Percentiles rank a stretch among this genome's conserved stretches.
Conservation (phyloP, 2,329 filamentous ascomycete species). For the Claviceps digitariae region DNA sequence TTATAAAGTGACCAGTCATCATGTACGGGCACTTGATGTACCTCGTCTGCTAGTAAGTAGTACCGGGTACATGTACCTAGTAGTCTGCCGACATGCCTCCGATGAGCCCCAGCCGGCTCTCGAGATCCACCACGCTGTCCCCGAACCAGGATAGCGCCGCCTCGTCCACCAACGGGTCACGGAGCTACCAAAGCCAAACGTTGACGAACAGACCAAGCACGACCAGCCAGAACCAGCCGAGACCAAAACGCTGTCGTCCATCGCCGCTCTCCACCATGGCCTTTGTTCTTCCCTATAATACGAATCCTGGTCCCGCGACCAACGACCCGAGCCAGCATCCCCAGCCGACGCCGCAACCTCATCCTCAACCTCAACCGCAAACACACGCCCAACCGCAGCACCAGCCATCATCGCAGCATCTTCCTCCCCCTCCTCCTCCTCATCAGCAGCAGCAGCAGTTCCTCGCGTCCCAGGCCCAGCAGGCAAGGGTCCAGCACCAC, state of each 20-base stretch:
- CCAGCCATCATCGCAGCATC: conserved; percentile 7
- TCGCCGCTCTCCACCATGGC: conserved; percentile 6
- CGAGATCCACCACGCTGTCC: background rate
- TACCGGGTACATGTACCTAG: no score
- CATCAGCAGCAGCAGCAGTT: conserved; percentile 3
- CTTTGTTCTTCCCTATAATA: background rate
- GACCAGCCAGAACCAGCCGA: background rate
- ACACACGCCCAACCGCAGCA: background rate
- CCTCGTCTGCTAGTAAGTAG: no score
- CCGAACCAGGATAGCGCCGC: background rate
- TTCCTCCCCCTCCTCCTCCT: background rate
- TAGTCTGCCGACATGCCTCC: no score
- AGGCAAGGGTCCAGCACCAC: conserved; percentile 5
- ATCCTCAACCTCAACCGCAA: conserved; percentile 1
- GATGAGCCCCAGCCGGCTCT: no score
- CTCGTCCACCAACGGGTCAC: background rate
- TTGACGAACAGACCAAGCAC: background rate
- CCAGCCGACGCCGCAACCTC: background rate
- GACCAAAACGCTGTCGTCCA: background rate
- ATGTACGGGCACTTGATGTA: no score
- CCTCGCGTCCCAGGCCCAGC: conserved; percentile 2
- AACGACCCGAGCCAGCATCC: conserved; percentile 4
- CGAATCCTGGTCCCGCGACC: background rate
- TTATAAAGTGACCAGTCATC: no score
- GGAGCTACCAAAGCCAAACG: background rate